Evolutionary conservation across 2,329 filamentous ascomycete species (phyloP), one percentile per base, ranked within the genome.

Genomic region (Chaetothyriales sp.): DNA sequence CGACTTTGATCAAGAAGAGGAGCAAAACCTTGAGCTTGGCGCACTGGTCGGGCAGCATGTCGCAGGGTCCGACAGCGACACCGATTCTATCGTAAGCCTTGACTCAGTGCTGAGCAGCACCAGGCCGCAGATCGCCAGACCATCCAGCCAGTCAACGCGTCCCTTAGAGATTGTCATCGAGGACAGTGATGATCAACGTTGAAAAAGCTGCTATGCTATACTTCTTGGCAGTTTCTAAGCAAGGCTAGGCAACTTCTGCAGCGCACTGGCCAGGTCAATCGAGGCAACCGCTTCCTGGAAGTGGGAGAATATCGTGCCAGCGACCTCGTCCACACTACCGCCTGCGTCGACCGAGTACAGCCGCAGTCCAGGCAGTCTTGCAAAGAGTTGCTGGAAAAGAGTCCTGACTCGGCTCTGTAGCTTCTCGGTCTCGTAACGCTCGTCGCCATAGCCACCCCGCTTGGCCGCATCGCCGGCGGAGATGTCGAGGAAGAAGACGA

Each of bases 401-500:
- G 81, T 76, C 18, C 86, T 72, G 12, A 96, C 92, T 8, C 80
- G 76, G 53, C 75, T 72, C 70, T 98, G 92, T 79, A 95, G 85
- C 62, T 81, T 80, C 53, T 76, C 77, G 64, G 80, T 83, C 70
- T 98, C 92, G 63, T 96, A 98, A 55, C 86, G 75, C 72, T 98
- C 92, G 18, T 75, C 77, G 1, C 92, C 92, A 72, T 83, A 98
- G 0, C 87, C 90, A n/a, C 87, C 88, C 18, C 92, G 75, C 59
- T 75, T 75, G 26, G 77, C 78, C 8, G 88, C 88, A 53, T 81
- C 77, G 47, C 80, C 77, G 36, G 86, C 78, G 5, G 82, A 79
- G 48, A 96, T 77, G 62, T 92, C 86, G 28, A 98, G 74, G 63
- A 96, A 96, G 0, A 96, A 66, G 9, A 90, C 87, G 8, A 89